Conservation (phyloP, 805 yeast species). For the Suhomyces prunicola region DNA sequence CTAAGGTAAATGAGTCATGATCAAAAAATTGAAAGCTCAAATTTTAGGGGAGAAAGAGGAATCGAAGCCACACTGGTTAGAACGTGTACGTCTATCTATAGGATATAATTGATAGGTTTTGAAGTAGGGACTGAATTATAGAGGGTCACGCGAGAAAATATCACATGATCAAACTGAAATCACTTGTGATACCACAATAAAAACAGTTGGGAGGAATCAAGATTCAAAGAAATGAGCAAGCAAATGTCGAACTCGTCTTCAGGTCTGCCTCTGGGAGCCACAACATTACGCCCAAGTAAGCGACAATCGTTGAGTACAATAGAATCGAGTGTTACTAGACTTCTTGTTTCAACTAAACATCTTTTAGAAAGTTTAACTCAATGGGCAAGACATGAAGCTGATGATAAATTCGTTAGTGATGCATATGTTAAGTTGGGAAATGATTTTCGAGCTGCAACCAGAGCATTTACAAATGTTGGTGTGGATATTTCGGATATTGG, state of each 20-base stretch:
- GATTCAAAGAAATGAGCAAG: not conserved
- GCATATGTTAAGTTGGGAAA: conserved; percentile 91
- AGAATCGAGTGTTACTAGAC: conserved; percentile 73
- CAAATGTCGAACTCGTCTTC: conserved; percentile 8
- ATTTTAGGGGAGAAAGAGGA: not conserved
- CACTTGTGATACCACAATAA: not conserved
- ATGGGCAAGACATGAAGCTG: conserved; percentile 83
- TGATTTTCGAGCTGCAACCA: conserved; percentile 82
- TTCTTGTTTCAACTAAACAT: conserved; percentile 85
- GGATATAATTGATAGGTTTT: not conserved
- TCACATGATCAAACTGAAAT: not conserved
- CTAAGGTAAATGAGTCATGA: not conserved
- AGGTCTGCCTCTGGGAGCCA: conserved; percentile 1
- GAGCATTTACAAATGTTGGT: conserved; percentile 75
- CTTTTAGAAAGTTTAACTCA: conserved; percentile 79
- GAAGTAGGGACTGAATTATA: not conserved
- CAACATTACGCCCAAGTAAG: conserved; percentile 8
- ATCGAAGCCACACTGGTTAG: not conserved
- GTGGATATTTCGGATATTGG: conserved; percentile 81
- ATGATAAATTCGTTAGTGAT: conserved; percentile 82
- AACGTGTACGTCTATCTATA: not conserved
- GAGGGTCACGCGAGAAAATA: not conserved
- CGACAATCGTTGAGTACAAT: conserved; percentile 45
- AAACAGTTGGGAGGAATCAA: not conserved
- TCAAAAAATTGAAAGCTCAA: not conserved